A percentile compares a stretch with the other conserved stretches of the same genome.
Conservation (phyloP, 73 alveolate species). For the Paramecium pentaurelia region DNA sequence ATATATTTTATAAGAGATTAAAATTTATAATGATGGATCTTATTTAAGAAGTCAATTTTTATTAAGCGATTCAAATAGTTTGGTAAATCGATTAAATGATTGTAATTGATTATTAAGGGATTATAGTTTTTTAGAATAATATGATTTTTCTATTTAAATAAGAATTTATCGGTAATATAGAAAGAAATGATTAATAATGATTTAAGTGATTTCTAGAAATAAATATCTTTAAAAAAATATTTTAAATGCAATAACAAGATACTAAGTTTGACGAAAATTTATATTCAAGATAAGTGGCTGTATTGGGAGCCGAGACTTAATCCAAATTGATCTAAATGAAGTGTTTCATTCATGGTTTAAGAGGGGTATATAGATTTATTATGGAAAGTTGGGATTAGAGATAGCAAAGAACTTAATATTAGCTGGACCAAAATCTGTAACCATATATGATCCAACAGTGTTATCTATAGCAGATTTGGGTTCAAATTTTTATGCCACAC, state of each 20-base stretch:
- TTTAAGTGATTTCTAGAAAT: slow-evolving; percentile 12
- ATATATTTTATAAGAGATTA: neutral
- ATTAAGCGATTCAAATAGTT: neutral
- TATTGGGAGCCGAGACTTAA: slow-evolving; percentile 60
- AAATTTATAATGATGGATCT: neutral
- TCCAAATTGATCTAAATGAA: slow-evolving; percentile 49
- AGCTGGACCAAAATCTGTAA: slow-evolving; percentile 96
- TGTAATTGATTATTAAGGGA: neutral
- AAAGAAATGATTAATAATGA: neutral
- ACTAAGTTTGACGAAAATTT: slow-evolving; percentile 50
- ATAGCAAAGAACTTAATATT: slow-evolving; percentile 97
- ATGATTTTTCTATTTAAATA: neutral
- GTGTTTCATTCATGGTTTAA: slow-evolving; percentile 51
- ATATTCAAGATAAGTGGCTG: slow-evolving; percentile 63
- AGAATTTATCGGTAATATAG: slow-evolving; percentile 27
- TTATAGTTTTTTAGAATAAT: neutral
- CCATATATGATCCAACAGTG: slow-evolving; percentile 80
- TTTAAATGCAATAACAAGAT: neutral
- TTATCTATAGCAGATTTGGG: slow-evolving; percentile 86
- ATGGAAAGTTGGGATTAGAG: slow-evolving; percentile 82
- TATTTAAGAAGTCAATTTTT: too few relatives aligned
- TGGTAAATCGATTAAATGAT: neutral
- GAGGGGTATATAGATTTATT: slow-evolving; percentile 39
- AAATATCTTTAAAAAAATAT: neutral
- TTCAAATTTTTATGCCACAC: slow-evolving; percentile 91